Conservation (phyloP, 2,329 filamentous ascomycete species). For the Alternaria arbusti region DNA sequence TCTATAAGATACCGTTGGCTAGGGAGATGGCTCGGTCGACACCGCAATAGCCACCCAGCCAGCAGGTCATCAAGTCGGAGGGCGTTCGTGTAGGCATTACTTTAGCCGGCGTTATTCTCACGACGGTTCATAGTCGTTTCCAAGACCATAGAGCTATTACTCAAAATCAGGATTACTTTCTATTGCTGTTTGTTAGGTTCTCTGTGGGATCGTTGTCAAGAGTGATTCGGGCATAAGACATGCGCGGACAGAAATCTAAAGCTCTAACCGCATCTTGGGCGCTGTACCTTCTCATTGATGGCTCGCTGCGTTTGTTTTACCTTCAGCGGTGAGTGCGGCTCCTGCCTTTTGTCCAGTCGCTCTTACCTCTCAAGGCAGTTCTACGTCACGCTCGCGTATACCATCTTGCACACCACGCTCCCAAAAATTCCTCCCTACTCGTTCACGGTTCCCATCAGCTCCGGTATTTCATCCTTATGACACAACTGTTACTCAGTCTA, state of each 20-base stretch:
- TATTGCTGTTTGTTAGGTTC: background rate
- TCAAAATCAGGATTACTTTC: background rate
- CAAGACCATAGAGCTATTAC: conserved; percentile 7
- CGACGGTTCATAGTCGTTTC: background rate
- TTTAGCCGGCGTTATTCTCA: background rate
- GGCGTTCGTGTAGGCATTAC: conserved; percentile 3
- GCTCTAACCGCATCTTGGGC: background rate
- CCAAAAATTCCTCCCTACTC: background rate
- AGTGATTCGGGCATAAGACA: background rate
- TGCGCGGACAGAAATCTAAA: background rate
- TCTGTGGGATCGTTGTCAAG: background rate
- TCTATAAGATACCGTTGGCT: conserved; percentile 25
- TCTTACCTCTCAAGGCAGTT: background rate
- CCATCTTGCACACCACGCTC: background rate
- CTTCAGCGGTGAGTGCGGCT: background rate
- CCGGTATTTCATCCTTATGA: background rate
- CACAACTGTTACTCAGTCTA: background rate
- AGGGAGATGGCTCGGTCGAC: conserved; percentile 2
- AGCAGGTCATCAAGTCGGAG: conserved; percentile 6
- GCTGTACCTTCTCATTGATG: background rate
- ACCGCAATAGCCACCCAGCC: conserved; percentile 3
- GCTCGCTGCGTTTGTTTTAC: background rate
- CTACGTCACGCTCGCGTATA: background rate
- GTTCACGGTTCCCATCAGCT: background rate
- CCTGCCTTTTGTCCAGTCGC: background rate